A percentile compares a stretch with the other conserved stretches of the same genome.
Evolutionary conservation across 768 basidiomycete species (phyloP).

Genomic region (Strobilomyces echinocephalus): DNA sequence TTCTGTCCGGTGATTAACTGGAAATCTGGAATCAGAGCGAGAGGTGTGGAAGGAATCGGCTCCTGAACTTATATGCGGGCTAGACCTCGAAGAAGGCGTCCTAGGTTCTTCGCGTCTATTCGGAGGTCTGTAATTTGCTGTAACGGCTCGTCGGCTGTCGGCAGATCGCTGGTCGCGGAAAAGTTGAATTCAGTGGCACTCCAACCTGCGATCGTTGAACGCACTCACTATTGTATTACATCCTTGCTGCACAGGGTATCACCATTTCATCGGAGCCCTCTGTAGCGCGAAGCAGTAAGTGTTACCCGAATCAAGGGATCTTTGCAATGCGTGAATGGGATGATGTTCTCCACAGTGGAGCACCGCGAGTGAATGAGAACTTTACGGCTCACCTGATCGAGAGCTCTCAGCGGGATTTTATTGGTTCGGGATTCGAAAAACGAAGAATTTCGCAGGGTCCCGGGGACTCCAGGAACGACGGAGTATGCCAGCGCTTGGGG

Average conservation of each 20-base stretch:
- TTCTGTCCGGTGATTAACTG: not conserved
- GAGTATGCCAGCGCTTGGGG: not conserved
- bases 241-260: conserved; percentile 12
- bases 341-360: not conserved
- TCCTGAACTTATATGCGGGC: not conserved
- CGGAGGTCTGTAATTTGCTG: conserved; percentile 3
- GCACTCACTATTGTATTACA: conserved; percentile 1
- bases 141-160: not conserved
- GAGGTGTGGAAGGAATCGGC: not conserved
- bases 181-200: not conserved
- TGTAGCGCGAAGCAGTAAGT: not conserved
- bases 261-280: not conserved
- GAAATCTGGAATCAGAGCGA: not conserved
- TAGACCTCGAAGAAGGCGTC: not conserved
- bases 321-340: not conserved
- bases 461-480: conserved; percentile 13
- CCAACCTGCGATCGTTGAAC: not conserved
- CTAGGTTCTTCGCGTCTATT: not conserved
- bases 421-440: conserved; percentile 6
- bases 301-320: not conserved
- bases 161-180: conserved; percentile 2
- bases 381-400: conserved; percentile 7
- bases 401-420: not conserved
- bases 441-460: conserved; percentile 11
- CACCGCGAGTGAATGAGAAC: not conserved